Evolutionary conservation across 768 basidiomycete genomes (phyloP), one percentile per base, ranked within the genome.

Genomic region (Rhodotorula paludigena): DNA sequence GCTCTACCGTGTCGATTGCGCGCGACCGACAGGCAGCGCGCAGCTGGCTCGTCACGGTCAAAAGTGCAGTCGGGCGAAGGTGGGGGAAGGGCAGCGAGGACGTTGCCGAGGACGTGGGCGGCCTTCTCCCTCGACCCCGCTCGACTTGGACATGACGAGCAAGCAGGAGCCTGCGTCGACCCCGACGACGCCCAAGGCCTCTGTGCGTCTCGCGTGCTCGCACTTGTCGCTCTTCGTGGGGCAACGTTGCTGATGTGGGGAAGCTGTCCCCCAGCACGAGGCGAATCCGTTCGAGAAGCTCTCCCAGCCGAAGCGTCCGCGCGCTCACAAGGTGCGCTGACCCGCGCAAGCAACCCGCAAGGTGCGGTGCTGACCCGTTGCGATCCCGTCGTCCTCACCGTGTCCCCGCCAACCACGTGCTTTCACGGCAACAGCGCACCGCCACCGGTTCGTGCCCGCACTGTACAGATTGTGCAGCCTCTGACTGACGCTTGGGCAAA

Each of bases 251-350:
- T 8, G 30, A 38, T 49, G 10, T 12, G 30, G 5, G 5, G 7
- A 20, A 6, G 44, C 47, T 48, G n/a, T 28, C 47, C 45, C 47
- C n/a, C 48, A 67, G 66, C 35, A 30, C 51, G 10, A 38, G 7
- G 33, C 61, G 14, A 67, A 67, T 38, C 66, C 66, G 55, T 62
- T 67, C 51, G 66, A 67, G 33, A 25, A 25, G 36, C 59, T 51
- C 11, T 25, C 59, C 5, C n/a, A 49, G 36, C 32, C 60, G 21
- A 39, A 44, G 35, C 12, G 66, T 21, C 38, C 38, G 2, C 25
- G 68, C 1, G 35, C 44, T 23, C 68, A 69, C 60, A 69, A 69
- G 63, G 68, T 69, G 25, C 30, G 58, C 33, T 8, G 11, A 9
- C 41, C 6, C 30, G 11, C 21, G 6, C 18, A 2, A 4, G 16